phyloP scores from a whole-genome alignment of 768 basidiomycete genomes.

The Kwoniella pini region DNA sequence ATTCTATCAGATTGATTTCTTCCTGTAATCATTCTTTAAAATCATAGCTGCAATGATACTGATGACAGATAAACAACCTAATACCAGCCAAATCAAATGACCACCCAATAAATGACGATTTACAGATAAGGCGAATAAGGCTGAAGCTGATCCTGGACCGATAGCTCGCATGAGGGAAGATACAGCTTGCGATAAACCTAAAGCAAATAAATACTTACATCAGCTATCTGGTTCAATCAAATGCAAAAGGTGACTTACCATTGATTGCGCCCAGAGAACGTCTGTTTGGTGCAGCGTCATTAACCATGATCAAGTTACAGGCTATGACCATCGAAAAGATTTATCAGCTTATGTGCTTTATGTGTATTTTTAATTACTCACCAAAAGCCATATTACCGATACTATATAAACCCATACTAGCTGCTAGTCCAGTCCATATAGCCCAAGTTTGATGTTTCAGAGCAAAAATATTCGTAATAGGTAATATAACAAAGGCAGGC shows the following conservation, averaged over 20 bases:
- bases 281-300: constrained; percentile 37
- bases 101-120: constrained; percentile 36
- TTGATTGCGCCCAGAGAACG: constrained; percentile 40
- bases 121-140: constrained; percentile 43
- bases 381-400: constrained; percentile 39
- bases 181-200: constrained; percentile 41
- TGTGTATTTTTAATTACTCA: too few species aligned
- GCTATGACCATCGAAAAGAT: constrained; percentile 14
- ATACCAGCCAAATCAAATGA: constrained; percentile 38
- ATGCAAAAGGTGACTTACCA: constrained; percentile 34
- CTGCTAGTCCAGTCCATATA: constrained; percentile 33
- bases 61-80: constrained; percentile 11
- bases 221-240: too few species aligned
- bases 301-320: constrained; percentile 45
- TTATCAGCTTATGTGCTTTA: not conserved
- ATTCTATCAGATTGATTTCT: constrained; percentile 14
- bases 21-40: constrained; percentile 19
- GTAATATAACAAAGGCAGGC: constrained; percentile 32
- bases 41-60: constrained; percentile 20
- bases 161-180: constrained; percentile 36
- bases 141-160: constrained; percentile 37
- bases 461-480: constrained; percentile 35
- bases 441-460: constrained; percentile 13
- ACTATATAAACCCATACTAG: constrained; percentile 21
- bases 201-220: too few species aligned